Evolutionary conservation across 2,329 filamentous ascomycete genomes (phyloP).

Genomic region (Cephalotrichum gorgonifer): DNA sequence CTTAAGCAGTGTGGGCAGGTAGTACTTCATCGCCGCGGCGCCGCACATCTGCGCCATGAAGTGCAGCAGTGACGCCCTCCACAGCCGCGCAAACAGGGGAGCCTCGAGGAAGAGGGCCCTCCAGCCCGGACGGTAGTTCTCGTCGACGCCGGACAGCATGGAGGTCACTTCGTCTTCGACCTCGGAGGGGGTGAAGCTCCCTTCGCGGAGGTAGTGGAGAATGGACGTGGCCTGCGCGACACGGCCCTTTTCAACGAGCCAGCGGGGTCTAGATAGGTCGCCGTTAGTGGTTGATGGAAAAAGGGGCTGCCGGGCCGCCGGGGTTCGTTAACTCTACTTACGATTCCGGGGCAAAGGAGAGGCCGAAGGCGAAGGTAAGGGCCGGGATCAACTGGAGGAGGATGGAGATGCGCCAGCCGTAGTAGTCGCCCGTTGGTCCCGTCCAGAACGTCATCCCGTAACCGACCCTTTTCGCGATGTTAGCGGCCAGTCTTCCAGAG

Average conservation of each 20-base stretch:
- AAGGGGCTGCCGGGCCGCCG: background rate
- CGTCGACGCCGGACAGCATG: conserved; percentile 28
- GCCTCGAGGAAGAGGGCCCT: conserved; percentile 32
- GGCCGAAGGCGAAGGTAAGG: conserved; percentile 33
- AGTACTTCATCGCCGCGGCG: conserved; percentile 50
- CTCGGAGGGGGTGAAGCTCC: conserved; percentile 22
- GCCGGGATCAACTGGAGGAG: conserved; percentile 41
- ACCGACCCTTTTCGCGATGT: conserved; percentile 35
- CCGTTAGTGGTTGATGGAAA: background rate
- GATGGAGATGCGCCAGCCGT: conserved; percentile 44
- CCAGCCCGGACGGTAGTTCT: conserved; percentile 24
- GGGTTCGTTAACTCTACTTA: too few relatives aligned
- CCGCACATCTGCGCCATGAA: conserved; percentile 53
- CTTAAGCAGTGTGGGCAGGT: conserved; percentile 41
- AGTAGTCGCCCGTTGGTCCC: conserved; percentile 25
- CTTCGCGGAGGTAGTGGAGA: conserved; percentile 38
- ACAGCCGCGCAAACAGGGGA: conserved; percentile 39
- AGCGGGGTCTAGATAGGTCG: conserved; percentile 34
- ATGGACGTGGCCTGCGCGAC: conserved; percentile 29
- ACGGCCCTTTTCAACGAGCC: conserved; percentile 42
- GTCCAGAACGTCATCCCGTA: conserved; percentile 46
- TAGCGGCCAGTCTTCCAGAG: background rate
- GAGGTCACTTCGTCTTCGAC: conserved; percentile 31
- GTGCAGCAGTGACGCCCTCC: conserved; percentile 45
- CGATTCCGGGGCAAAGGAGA: conserved; percentile 45